Evolutionary conservation across 768 basidiomycete genomes (phyloP), one percentile per base, ranked within the genome.

Genomic region (Tricholoma flavovirens): DNA sequence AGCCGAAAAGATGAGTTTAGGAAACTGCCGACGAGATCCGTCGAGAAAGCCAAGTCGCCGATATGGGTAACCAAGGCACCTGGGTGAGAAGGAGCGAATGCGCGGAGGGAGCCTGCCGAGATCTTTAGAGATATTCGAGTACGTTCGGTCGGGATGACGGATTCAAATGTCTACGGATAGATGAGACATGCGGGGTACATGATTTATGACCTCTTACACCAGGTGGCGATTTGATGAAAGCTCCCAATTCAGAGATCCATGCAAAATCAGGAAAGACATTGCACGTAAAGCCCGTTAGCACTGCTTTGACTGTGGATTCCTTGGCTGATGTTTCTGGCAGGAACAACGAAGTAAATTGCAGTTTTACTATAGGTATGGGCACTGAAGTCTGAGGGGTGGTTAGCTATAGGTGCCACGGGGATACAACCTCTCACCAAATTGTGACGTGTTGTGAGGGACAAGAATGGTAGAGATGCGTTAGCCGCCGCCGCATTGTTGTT

Each of bases 141-240:
- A 42, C 87, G 73, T 67, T 98, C 97, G 54, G 80, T 93, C 1
- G 97, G 97, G 14, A 93, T 83, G 11, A 97, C 93, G 21, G 92
- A 81, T 68, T 95, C 95, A 65, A 99, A 99, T 0, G 90, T 88
- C 93, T 77, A 49, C 30, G 5, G 33, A 49, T 24, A 17, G 26
- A 17, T 53, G 53, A 17, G 4, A 35, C 38, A 55, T 6, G 17
- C 36, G 19, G 38, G 24, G 30, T 51, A 24, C 17, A 22, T 17
- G 19, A 9, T 21, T 22, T 11, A 10, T 33, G 17, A 29, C 9
- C n/a, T 77, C 88, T 59, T 70, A 94, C 96, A 19, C 90, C 94
- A 46, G 91, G 88, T 4, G 97, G 97, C 24, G 93, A 83, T 67
- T 91, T 92, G 15, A 75, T 73, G 64, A 93, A 95, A 1, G 56